Evolutionary conservation across 2,329 filamentous ascomycete species (phyloP), one percentile per base, ranked within the genome.

Genomic region (Aureobasidium musti): DNA sequence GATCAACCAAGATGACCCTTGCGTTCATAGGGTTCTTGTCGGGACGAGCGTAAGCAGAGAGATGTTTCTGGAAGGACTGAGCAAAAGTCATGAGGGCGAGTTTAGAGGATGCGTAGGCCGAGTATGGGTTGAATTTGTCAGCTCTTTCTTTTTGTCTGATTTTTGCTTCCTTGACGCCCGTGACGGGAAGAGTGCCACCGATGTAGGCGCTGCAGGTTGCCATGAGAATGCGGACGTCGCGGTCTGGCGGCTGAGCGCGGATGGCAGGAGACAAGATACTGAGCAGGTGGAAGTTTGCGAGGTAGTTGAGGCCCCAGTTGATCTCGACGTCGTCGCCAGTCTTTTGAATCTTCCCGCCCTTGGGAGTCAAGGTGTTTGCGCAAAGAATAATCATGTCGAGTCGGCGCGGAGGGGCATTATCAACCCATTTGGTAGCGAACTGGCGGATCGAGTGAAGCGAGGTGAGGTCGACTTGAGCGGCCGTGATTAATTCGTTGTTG

Each of bases 401-500:
- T 56, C 96, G 84, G 66, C 96, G 85, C 10, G 93, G 91, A 2
- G 95, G 94, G 26, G 91, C 86, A 77, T 97, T 98, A 77, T 99
- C 94, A 71, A 99, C 92, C 94, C 96, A 99, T 81, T 92, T 94
- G 0, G 95, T 99, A 14, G 95, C 95, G 76, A 99, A 99, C 69
- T 89, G 84, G 45, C 95, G 90, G 72, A 99, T 89, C 77, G 91
- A 96, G 77, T 97, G 87, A n/a, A 99, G 82, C 19, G 90, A 94
- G 14, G 89, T 81, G 33, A 99, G 86, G 75, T 99, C 92, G 72
- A 97, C 92, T 79, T 97, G 91, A 78, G 99, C 95, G 68, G 95
- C 92, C 73, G 96, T 98, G 72, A 99, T 91, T 74, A 99, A 83
- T 67, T 93, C 83, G 79, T 98, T 98, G 37, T 86, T 84, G 8